Conservation (phyloP, 805 yeast genomes). For the Sporopachydermia lactativora region DNA sequence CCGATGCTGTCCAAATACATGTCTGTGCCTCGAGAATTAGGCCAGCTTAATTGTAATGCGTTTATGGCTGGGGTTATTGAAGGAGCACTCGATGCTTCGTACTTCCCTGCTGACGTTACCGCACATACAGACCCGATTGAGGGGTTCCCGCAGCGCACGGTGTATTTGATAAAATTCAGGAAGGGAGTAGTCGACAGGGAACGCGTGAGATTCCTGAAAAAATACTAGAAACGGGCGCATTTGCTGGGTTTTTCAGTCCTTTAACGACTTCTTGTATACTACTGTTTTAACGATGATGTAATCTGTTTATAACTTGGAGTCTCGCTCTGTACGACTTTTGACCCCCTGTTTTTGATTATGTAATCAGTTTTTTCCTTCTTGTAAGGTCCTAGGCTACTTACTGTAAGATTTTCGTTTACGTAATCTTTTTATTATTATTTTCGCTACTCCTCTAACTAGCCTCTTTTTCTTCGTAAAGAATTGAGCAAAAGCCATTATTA, state of each 20-base stretch:
- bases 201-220: slow-evolving; percentile 22
- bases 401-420: no score
- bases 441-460: neutral
- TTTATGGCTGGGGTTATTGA: slow-evolving; percentile 78
- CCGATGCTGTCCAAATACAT: slow-evolving; percentile 64
- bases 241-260: no score
- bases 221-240: no score
- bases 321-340: neutral
- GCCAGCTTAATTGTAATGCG: slow-evolving; percentile 67
- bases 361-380: neutral
- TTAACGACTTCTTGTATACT: no score
- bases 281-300: no score
- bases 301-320: no score
- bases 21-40: slow-evolving; percentile 67
- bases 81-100: slow-evolving; percentile 62
- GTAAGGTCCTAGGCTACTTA: no score
- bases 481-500: no score
- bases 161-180: slow-evolving; percentile 61
- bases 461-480: no score
- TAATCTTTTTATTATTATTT: neutral
- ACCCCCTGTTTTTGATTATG: neutral
- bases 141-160: slow-evolving; percentile 49
- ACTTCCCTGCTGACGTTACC: slow-evolving; percentile 63
- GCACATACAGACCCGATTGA: slow-evolving; percentile 66
- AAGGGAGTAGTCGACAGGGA: slow-evolving; percentile 42